These are phyloP conservation scores for Blastocystis sp. DNA, from an alignment of 352 stramenopile species.

Conservation along the genomic window DNA sequence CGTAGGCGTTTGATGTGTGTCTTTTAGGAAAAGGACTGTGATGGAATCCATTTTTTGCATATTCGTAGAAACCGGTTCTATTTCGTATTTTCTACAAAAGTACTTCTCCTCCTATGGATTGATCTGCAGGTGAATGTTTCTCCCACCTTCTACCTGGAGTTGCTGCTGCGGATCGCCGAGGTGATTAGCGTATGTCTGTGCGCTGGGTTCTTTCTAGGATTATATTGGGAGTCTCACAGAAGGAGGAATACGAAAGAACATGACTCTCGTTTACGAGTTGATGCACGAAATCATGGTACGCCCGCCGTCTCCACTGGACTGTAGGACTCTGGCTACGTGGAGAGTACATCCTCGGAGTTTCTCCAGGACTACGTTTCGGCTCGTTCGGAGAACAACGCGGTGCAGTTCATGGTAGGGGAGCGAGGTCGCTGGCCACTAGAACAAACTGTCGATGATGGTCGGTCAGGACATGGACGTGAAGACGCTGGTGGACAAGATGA, in stretches of 20 bases:
- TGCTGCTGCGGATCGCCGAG: background rate
- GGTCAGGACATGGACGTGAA: conserved; percentile 17
- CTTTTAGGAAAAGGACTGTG: conserved; percentile 27
- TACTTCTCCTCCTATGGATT: background rate
- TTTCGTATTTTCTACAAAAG: conserved; percentile 56
- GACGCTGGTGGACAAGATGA: conserved; percentile 1
- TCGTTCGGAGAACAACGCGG: background rate
- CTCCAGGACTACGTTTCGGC: conserved; percentile 5
- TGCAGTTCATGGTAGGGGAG: background rate
- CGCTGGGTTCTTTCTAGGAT: background rate
- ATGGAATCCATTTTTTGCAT: conserved; percentile 59
- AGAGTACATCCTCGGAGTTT: conserved; percentile 13
- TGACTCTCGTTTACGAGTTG: conserved; percentile 38
- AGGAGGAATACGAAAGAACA: conserved; percentile 44
- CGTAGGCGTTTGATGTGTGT: background rate
- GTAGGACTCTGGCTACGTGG: conserved; percentile 17
- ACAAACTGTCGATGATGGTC: background rate
- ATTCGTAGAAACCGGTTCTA: conserved; percentile 49
- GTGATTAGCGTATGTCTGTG: background rate
- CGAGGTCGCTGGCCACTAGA: background rate
- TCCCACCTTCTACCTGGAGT: conserved; percentile 27
- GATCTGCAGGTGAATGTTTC: conserved; percentile 24
- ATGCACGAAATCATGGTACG: conserved; percentile 51
- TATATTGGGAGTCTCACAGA: conserved; percentile 49
- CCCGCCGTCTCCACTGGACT: background rate